Evolutionary conservation across 2,329 filamentous ascomycete genomes (phyloP), one percentile per base, ranked within the genome.

Genomic region (Coniochaeta hoffmannii): DNA sequence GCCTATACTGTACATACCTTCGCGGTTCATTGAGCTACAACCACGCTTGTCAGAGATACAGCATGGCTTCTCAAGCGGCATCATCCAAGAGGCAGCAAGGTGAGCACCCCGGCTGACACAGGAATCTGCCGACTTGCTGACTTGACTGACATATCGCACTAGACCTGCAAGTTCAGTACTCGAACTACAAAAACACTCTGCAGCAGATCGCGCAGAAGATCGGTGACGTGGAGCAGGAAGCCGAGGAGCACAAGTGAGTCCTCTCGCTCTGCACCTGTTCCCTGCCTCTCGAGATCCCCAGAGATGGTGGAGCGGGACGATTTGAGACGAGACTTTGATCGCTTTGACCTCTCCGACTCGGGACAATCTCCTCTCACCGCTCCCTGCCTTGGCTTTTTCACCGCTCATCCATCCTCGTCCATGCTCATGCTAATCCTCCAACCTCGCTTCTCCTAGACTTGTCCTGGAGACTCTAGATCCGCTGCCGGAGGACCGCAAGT

Each of bases 161-260:
- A 94, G 89, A 94, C 69, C 82, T 94, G 62, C 89, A 94, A 73
- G 75, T 79, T 52, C 88, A 89, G 64, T 94, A 94, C 70, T 82
- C 82, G 62, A 90, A 85, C 72, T 93, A 84, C 73, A 88, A 88
- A 69, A 86, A 82, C 63, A 85, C 80, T 3, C 82, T 99, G 57
- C 93, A 97, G 73, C 89, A 94, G 68, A 85, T 99, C 65, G 94
- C 94, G 30, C 87, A 91, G 67, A 97, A 96, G 72, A 97, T 99
- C 64, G 94, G 94, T 38, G 92, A 97, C 68, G 92, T 99, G 56
- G 94, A 99, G 75, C 90, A 96, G 70, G 94, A 97, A 71, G 87
- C 89, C 19, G 94, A 99, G 72, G 94, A 99, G 71, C 94, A 99
- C 79, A 97, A 96, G 94, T 97, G 75, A 69, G 87, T 75, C 30